Base-by-base conservation (phyloP, 148 eudicot genomes). In the Diospyros lotus region DNA sequence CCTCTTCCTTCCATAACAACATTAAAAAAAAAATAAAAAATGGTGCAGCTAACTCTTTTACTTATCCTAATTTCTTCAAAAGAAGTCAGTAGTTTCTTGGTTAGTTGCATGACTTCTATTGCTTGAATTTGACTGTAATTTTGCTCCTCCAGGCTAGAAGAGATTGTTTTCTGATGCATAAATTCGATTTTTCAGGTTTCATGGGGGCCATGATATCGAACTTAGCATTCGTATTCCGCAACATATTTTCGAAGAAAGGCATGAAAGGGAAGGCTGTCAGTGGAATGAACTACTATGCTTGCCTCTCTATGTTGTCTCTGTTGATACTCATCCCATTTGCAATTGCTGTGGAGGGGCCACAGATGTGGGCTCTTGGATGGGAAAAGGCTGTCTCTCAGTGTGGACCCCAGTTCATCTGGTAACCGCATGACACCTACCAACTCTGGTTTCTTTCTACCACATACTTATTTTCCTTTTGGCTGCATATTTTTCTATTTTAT, bases 141-240 rank as follows among this genome's bases (percentile, higher is more conserved):
- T 28, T 70, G 60, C 60, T 13, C 68, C 18, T 13, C 48, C n/a
- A 9, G 40, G 17, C 64, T 62, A 52, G 45, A 4, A 28, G 6
- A 11, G 56, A 58, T 18, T 62, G 55, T 10, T 45, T 72, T 48
- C 68, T 61, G 45, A 38, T 73, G 59, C 71, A 53, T 76, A 53
- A 63, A 39, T 61, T 52, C 72, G 17, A 62, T 81, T 3, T 71
- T 75, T 65, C 84, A 82, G 85, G 85, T 51, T 82, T 82, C 63
- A 78, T 82, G 85, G 85, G 85, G 64, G 85, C 85, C 68, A 82
- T 82, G 85, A 82, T 82, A 75, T 82, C 85, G 28, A 82, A 82
- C 74, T 63, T 82, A 60, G 85, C 85, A 28, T 82, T 82, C 63
- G 85, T 82, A 55, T 75, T 82, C 54, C 76, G 85, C 28, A 82